Conservation (phyloP, 2,329 filamentous ascomycete species). For the Myriosclerotinia scirpicola region DNA sequence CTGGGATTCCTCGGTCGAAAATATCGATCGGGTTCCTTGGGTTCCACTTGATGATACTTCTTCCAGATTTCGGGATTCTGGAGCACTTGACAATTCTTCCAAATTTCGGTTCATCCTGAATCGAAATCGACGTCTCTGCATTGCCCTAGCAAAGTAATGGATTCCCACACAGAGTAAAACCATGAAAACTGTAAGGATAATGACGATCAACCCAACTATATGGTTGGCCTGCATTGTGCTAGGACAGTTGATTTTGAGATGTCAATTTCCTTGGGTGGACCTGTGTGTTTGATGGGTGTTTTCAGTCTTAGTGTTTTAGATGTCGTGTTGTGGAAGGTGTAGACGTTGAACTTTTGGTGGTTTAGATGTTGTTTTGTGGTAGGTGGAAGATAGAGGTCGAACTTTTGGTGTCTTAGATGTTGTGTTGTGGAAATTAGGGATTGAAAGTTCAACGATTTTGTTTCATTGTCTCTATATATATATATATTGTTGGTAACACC, state of each 20-base stretch:
- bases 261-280: not conserved
- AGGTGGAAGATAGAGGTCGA: no score
- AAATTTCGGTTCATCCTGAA: not conserved
- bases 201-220: not conserved
- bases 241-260: not conserved
- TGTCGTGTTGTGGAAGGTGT: not conserved
- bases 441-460: not conserved
- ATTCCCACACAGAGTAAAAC: not conserved
- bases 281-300: not conserved
- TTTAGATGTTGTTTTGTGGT: not conserved
- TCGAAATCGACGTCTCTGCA: not conserved
- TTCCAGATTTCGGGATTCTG: not conserved
- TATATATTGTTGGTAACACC: not conserved
- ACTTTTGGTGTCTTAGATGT: not conserved
- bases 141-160: not conserved
- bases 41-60: not conserved
- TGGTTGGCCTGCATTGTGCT: slow-evolving; percentile 1
- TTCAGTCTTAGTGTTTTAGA: not conserved
- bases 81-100: not conserved
- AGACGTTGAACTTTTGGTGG: not conserved
- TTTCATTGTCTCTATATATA: not conserved
- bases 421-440: not conserved
- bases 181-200: not conserved
- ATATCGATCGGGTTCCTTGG: not conserved
- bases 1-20: not conserved